Percentiles rank a stretch among this genome's conserved stretches.
phyloP scores from a whole-genome alignment of 441 rosid genomes.

The Eutrema salsugineum region DNA sequence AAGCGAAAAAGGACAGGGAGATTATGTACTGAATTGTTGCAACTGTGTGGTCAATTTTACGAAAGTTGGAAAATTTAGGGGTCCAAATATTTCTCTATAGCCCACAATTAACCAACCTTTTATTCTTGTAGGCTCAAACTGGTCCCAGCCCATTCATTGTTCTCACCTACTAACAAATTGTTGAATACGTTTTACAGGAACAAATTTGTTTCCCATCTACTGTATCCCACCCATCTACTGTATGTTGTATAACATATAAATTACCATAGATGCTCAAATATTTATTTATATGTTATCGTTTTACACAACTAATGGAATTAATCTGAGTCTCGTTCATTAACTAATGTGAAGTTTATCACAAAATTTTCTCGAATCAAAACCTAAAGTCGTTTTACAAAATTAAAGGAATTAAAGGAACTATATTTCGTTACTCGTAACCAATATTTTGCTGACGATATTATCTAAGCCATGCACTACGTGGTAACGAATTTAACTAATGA shows the following conservation, averaged over 20 bases:
- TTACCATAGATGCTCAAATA: background rate
- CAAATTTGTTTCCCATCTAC: too few relatives aligned
- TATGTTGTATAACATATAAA: background rate
- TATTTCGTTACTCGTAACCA: background rate
- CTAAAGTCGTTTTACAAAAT: too few relatives aligned
- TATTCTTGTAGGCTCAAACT: slow-evolving; percentile 13
- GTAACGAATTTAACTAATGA: background rate
- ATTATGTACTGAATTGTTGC: slow-evolving; percentile 1
- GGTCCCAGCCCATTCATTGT: slow-evolving; percentile 27
- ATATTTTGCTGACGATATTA: background rate
- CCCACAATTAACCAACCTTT: slow-evolving; percentile 8
- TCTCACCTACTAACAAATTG: slow-evolving; percentile 18
- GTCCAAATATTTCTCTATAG: background rate
- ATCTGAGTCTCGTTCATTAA: background rate
- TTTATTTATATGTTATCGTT: background rate
- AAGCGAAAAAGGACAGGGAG: background rate
- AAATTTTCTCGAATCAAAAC: background rate
- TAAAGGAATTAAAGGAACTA: too few relatives aligned
- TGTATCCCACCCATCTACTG: too few relatives aligned
- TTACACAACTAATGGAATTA: background rate
- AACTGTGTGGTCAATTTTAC: slow-evolving; percentile 7
- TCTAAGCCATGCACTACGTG: background rate
- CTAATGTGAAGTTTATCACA: background rate
- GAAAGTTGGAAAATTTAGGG: background rate
- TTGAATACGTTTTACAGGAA: background rate